Evolutionary conservation across 75 land plant genomes (phyloP).

Genomic region (Ceratopteris richardii): DNA sequence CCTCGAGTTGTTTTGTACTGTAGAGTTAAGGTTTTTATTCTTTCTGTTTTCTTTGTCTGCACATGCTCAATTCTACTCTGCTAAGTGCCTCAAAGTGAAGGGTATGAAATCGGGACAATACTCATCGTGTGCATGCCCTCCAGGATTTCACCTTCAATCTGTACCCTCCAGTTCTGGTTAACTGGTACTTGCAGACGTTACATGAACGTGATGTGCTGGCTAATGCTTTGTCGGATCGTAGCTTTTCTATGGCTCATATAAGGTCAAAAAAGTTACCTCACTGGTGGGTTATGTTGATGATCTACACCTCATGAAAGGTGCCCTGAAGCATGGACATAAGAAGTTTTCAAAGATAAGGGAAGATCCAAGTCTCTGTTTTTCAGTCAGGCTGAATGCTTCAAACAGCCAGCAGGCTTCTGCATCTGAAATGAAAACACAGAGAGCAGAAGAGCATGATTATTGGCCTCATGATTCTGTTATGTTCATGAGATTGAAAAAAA

Average conservation of each 20-base stretch:
- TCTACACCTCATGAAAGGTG: conserved; percentile 20
- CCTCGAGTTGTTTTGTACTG: too few relatives aligned
- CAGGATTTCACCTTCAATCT: too few relatives aligned
- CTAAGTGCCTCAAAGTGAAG: too few relatives aligned
- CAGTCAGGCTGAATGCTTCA: not conserved
- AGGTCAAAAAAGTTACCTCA: conserved; percentile 23
- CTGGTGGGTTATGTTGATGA: conserved; percentile 28
- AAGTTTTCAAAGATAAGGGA: conserved; percentile 3
- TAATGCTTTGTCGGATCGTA: not conserved
- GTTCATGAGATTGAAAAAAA: conserved; percentile 11
- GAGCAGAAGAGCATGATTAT: conserved; percentile 1
- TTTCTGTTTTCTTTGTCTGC: too few relatives aligned
- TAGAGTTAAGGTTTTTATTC: too few relatives aligned
- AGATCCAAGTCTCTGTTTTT: conserved; percentile 3
- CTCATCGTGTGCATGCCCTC: too few relatives aligned
- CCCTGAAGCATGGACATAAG: conserved; percentile 6
- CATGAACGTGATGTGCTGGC: conserved; percentile 24
- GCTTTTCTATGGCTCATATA: not conserved
- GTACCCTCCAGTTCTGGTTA: too few relatives aligned
- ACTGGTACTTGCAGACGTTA: conserved; percentile 21
- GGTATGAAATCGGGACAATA: too few relatives aligned
- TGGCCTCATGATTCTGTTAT: conserved; percentile 18
- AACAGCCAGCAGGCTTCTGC: too few relatives aligned
- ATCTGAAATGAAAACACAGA: too few relatives aligned
- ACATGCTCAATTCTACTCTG: too few relatives aligned